A percentile compares a stretch with the other conserved stretches of the same genome.
These are phyloP conservation scores for Lunasporangiospora selenospora DNA, from an alignment of 192 early-diverging fungal genomes.

Conservation along the genomic window DNA sequence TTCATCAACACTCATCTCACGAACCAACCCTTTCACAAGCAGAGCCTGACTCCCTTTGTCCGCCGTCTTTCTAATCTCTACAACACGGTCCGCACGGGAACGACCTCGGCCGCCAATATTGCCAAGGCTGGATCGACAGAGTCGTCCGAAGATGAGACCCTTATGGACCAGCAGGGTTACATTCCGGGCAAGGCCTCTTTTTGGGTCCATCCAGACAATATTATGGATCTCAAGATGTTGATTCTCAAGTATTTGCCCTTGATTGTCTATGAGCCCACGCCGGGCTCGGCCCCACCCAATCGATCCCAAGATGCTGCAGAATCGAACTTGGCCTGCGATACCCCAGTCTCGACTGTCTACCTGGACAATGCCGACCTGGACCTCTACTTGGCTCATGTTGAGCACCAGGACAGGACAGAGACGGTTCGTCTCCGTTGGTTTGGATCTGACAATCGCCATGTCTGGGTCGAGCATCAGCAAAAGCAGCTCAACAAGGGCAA, in stretches of 20 bases:
- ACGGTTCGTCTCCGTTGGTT: constrained; percentile 91
- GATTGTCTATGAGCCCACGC: constrained; percentile 70
- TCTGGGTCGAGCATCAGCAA: constrained; percentile 92
- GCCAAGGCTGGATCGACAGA: constrained; percentile 26
- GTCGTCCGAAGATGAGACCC: constrained; percentile 41
- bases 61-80: constrained; percentile 83
- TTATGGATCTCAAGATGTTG: constrained; percentile 86
- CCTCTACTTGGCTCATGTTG: constrained; percentile 80
- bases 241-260: constrained; percentile 86
- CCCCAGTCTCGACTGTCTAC: constrained; percentile 83
- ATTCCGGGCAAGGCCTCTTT: constrained; percentile 67
- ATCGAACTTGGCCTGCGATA: constrained; percentile 26
- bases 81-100: constrained; percentile 70
- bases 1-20: constrained; percentile 79
- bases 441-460: constrained; percentile 74
- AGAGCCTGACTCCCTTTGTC: constrained; percentile 83
- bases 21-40: constrained; percentile 78
- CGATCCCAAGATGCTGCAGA: constrained; percentile 16
- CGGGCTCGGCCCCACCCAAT: constrained; percentile 49
- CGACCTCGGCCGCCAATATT: constrained; percentile 1
- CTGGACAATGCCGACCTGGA: constrained; percentile 87
- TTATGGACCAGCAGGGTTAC: constrained; percentile 51
- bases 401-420: constrained; percentile 81
- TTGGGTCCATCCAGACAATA: constrained; percentile 93
- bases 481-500: no score